Evolutionary conservation across 2,329 filamentous ascomycete species (phyloP), one percentile per base, ranked within the genome.

Genomic region (Fusarium newnesense): DNA sequence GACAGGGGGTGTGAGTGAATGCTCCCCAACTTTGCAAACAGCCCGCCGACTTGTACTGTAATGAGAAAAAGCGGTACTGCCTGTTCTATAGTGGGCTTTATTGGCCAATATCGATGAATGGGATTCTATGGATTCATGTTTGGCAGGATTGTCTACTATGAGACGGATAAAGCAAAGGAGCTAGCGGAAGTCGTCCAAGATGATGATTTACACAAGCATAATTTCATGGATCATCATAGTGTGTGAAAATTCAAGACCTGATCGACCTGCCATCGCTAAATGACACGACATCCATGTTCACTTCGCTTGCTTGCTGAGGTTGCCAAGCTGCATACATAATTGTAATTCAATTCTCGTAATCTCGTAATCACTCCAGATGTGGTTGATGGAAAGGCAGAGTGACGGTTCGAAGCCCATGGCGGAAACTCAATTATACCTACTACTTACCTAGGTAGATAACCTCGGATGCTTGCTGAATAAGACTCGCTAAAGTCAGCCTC

Each of bases 241-340:
- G 54, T 42, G 60, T 57, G 53, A 54, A 66, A 69, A 62, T 60
- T 47, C 57, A 70, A 74, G 72, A 63, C 65, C 54, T 72, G 74
- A 70, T 68, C 50, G 56, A 36, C 47, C 40, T 63, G 50, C 39
- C 65, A 75, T 75, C 62, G 50, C 47, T 40, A 59, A 46, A 69
- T 37, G 66, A n/a, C 47, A 70, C 60, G 32, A 53, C 56, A 62
- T 62, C 39, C 63, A 34, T 43, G 28, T 52, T 67, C 42, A 21
- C 32, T 58, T 40, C 24, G 63, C 44, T 52, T 52, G n/a, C 34
- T 68, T 57, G 39, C 53, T 60, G 30, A 36, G 28, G 64, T 30
- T 47, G 26, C 43, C 43, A 67, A 46, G 46, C 54, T 68, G 42
- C 40, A 62, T 66, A 39, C 40, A 62, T 50, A 13, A 39, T 62